Evolutionary conservation across 371 early-diverging fungal species (phyloP), one percentile per base, ranked within the genome.

Genomic region (Lichtheimia ramosa): DNA sequence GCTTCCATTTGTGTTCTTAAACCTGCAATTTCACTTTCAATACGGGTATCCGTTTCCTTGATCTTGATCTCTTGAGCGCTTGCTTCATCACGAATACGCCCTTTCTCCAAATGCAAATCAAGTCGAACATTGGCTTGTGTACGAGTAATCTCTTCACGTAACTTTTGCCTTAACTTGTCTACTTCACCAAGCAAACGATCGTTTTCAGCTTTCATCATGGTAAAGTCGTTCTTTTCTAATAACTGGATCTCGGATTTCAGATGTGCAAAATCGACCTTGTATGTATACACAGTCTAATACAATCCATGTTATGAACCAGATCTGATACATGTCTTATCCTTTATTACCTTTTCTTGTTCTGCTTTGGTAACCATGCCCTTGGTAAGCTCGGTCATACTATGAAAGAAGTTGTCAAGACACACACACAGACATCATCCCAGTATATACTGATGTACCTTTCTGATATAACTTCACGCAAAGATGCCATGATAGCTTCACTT

Each of bases 1-100:
- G 91, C 86, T 72, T 96, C 96, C 90, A 96, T 89, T 65, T 90
- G 91, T n/a, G 94, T 94, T 28, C 91, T 73, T 51, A 97, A 64
- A 8, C 81, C 83, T 15, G 90, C 85, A 43, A 96, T 90, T 66
- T 97, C 97, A 49, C 89, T 85, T 68, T 97, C 96, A 58, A 96
- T 92, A 39, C 87, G 85, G 5, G 94, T 85, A 54, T 93, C 92
- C 0, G 96, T 90, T 63, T 96, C 95, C 51, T 87, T 85, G 48
- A 97, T 88, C 62, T 89, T 92, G 40, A 92, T 74, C 64, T 93
- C 94, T 59, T 94, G 93, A 14, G 83, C 81, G 50, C 88, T 87
- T 34, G 89, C 87, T 68, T 94, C 93, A 60, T 93, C 92, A 2
- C 95, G 83, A 23, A 93, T 89, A 23, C 94, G 72, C 3, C 94